Evolutionary conservation across 345 rosid genomes (phyloP).

Genomic region (Schrenkiella parvula): DNA sequence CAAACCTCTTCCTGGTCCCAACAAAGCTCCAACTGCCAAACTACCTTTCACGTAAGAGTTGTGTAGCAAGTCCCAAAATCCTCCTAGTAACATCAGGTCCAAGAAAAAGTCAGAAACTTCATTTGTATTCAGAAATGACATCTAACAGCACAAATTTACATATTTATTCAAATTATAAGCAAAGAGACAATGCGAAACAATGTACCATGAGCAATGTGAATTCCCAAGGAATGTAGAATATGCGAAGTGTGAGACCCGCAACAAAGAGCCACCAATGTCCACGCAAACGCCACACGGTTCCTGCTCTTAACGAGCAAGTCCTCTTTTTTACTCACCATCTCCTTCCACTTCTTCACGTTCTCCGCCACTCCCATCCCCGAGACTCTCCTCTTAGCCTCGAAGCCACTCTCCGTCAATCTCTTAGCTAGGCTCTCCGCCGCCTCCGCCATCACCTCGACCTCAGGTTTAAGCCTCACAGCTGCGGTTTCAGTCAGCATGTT

Average conservation of each 20-base stretch:
- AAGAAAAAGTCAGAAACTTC: constrained; percentile 10
- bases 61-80: constrained; percentile 71
- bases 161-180: neutral
- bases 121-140: neutral
- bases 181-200: neutral
- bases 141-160: neutral
- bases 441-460: constrained; percentile 29
- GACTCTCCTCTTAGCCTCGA: constrained; percentile 69
- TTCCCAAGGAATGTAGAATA: constrained; percentile 77
- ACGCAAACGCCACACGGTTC: constrained; percentile 82
- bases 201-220: constrained; percentile 83
- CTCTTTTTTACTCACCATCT: constrained; percentile 71
- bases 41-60: constrained; percentile 83
- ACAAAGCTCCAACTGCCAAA: constrained; percentile 68
- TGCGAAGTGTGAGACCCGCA: constrained; percentile 93
- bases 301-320: constrained; percentile 68
- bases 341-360: constrained; percentile 79
- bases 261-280: constrained; percentile 94
- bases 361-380: constrained; percentile 72
- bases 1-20: constrained; percentile 97
- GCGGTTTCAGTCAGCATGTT: constrained; percentile 90
- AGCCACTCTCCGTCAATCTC: constrained; percentile 80
- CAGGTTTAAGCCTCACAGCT: constrained; percentile 60
- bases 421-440: constrained; percentile 60
- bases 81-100: constrained; percentile 42